phyloP scores from a whole-genome alignment of 2,329 filamentous ascomycete species.

The Camillea tinctor region DNA sequence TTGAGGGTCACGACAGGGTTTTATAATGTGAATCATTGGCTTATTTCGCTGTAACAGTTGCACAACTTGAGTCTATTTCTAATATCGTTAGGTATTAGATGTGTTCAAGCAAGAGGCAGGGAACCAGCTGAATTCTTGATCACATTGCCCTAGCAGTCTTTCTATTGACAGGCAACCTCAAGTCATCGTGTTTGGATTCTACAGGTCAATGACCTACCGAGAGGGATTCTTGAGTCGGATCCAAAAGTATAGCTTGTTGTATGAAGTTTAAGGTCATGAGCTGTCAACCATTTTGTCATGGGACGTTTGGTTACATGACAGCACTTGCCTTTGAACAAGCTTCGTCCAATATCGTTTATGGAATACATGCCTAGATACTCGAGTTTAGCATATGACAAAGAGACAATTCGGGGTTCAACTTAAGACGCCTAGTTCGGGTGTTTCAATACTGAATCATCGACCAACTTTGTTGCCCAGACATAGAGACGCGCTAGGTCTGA shows the following conservation, averaged over 20 bases:
- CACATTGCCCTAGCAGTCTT: neutral
- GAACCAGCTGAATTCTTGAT: neutral
- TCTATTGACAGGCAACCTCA: neutral
- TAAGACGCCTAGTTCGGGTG: neutral
- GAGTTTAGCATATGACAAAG: neutral
- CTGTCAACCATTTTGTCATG: neutral
- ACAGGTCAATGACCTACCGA: neutral
- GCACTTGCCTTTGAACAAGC: neutral
- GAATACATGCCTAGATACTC: neutral
- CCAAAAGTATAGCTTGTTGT: neutral
- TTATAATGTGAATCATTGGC: neutral
- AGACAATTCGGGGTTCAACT: neutral
- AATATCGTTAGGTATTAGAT: neutral
- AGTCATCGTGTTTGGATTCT: neutral
- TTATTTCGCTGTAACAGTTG: neutral
- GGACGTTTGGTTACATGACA: neutral
- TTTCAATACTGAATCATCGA: neutral
- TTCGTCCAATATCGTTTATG: neutral
- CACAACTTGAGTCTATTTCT: neutral
- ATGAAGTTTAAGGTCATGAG: neutral
- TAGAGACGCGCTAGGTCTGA: neutral
- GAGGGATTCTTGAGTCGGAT: neutral
- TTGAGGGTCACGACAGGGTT: neutral
- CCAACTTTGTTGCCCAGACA: neutral
- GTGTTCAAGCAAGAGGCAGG: neutral